Base-by-base conservation (phyloP, 2,329 filamentous ascomycete genomes). In the Alternaria triticimaculans region DNA sequence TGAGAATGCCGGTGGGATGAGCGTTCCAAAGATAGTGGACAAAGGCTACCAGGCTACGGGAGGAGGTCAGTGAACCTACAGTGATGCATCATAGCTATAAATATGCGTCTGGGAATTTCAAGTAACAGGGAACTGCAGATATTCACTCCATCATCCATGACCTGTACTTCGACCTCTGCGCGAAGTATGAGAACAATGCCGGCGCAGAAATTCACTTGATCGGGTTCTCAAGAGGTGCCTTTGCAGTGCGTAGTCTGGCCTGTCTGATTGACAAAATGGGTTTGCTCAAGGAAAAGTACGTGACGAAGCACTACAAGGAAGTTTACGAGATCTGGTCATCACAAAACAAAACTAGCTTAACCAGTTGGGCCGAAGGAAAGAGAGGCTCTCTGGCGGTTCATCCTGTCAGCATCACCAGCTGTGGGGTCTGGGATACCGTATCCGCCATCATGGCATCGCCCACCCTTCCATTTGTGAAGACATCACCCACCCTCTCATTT, bases 111-210 rank as follows among this genome's bases (percentile, higher is more conserved):
- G 5, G 5, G 4, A 7, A 15, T 6, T 8, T 0, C 30, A 15
- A 37, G 14, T 37, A 37, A 37, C 14, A 30, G 5, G 0, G 1
- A 15, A 8, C 0, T n/a, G 15, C 14, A 37, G 33, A 37, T 37
- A 4, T 37, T 0, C 4, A n/a, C 7, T 8, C 14, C 0, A 15
- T 5, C 15, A 37, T 37, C 2, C 33, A 5, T 0, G 1, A 0
- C 4, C 0, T 37, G 33, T 37, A 37, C 33, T 0, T 1, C 0
- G 15, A n/a, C 7, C 33, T 37, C 4, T 37, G 33, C 14, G 30
- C 1, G 4, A 37, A 37, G 1, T 5, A 37, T 3, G 14, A 37
- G 1, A 5, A 15, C 0, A 37, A 37, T 37, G 0, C 0, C 0
- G 30, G 2, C 2, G 30, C 33, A 4, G 33, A 37, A 7, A 37